phyloP scores from a whole-genome alignment of 495 filamentous ascomycete species.

The Trichoderma erinaceum region DNA sequence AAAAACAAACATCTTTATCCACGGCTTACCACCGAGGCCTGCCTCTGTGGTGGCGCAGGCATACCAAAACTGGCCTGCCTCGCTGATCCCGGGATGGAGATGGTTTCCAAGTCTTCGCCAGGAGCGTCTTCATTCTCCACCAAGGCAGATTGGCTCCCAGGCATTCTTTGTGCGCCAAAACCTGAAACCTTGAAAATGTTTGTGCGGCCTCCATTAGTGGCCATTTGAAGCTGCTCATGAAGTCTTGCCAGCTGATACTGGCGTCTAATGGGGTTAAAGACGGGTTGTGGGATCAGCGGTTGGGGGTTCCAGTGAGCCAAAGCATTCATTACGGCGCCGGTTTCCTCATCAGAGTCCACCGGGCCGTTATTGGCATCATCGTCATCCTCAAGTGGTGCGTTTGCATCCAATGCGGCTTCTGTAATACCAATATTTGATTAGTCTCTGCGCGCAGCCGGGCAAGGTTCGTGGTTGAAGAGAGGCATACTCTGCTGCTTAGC shows the following conservation, averaged over 20 bases:
- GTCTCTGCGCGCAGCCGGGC: slow-evolving; percentile 14
- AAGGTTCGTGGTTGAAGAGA: not conserved
- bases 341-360: slow-evolving; percentile 91
- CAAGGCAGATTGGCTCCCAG: slow-evolving; percentile 34
- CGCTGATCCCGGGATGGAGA: slow-evolving; percentile 26
- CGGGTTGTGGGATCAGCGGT: slow-evolving; percentile 60
- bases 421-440: slow-evolving; percentile 23
- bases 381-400: slow-evolving; percentile 85
- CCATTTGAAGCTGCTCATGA: slow-evolving; percentile 80
- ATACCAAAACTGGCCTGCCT: slow-evolving; percentile 42
- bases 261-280: slow-evolving; percentile 58
- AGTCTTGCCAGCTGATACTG: slow-evolving; percentile 81
- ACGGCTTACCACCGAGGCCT: slow-evolving; percentile 38
- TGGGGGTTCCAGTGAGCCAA: slow-evolving; percentile 68
- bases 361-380: slow-evolving; percentile 63
- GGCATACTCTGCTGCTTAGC: slow-evolving; percentile 88
- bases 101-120: slow-evolving; percentile 37
- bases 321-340: slow-evolving; percentile 77
- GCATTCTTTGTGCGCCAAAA: slow-evolving; percentile 42
- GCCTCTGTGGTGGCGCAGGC: slow-evolving; percentile 34
- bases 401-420: slow-evolving; percentile 91
- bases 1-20: slow-evolving; percentile 25
- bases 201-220: slow-evolving; percentile 51
- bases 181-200: slow-evolving; percentile 51
- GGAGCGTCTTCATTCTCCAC: slow-evolving; percentile 40